A percentile compares a stretch with the other conserved stretches of the same genome.
These are phyloP conservation scores for Yamadazyma siamensis DNA, from an alignment of 1,139 yeast genomes.

Conservation along the genomic window DNA sequence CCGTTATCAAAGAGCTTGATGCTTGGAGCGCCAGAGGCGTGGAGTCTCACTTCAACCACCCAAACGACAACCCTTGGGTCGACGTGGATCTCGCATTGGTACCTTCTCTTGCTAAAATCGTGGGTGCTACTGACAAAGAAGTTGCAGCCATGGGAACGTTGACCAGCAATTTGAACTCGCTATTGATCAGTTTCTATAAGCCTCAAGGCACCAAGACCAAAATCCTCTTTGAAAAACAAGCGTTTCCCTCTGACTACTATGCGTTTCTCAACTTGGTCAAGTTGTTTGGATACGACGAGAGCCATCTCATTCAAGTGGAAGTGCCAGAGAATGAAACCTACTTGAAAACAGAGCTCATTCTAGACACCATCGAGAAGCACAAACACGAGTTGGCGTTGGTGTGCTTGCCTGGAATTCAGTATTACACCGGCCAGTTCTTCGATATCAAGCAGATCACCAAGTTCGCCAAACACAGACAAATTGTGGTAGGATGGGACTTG, in stretches of 20 bases:
- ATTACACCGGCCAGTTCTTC: slow-evolving; percentile 86
- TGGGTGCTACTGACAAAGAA: slow-evolving; percentile 71
- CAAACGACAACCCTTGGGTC: slow-evolving; percentile 68
- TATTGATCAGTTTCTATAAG: slow-evolving; percentile 69
- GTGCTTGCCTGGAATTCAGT: slow-evolving; percentile 85
- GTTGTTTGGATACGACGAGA: slow-evolving; percentile 57
- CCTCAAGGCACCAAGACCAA: slow-evolving; percentile 61
- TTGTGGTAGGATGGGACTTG: slow-evolving; percentile 88
- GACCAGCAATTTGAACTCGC: slow-evolving; percentile 75
- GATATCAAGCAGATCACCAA: slow-evolving; percentile 67
- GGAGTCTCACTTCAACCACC: slow-evolving; percentile 78
- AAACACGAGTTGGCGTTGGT: slow-evolving; percentile 69
- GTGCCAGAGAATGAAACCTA: slow-evolving; percentile 56
- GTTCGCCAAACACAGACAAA: slow-evolving; percentile 44
- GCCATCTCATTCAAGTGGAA: slow-evolving; percentile 59
- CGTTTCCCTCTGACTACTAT: slow-evolving; percentile 91
- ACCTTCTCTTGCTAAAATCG: slow-evolving; percentile 65
- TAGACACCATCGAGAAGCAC: slow-evolving; percentile 51
- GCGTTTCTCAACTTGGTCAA: slow-evolving; percentile 74
- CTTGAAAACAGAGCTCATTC: slow-evolving; percentile 61
- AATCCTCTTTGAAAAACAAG: slow-evolving; percentile 78
- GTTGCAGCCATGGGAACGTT: slow-evolving; percentile 87
- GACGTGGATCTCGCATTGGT: slow-evolving; percentile 76
- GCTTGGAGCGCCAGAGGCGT: slow-evolving; percentile 85
- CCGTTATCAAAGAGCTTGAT: slow-evolving; percentile 62